phyloP scores from a whole-genome alignment of 2,329 filamentous ascomycete species.

The Didymella pomorum region DNA sequence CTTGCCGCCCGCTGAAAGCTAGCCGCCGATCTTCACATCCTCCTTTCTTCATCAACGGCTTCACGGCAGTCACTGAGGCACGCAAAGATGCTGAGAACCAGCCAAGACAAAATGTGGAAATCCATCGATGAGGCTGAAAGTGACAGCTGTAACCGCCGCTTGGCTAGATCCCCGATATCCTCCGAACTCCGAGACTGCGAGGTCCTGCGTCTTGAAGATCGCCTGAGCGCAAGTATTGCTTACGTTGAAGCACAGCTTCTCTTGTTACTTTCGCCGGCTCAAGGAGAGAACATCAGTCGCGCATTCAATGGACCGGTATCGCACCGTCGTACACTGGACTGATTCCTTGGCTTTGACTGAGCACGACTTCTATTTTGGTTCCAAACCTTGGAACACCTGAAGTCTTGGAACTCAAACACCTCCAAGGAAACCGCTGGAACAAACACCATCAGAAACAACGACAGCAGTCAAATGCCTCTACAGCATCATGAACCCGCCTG shows the following conservation, averaged over 20 bases:
- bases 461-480: constrained; percentile 23
- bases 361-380: constrained; percentile 20
- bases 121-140: constrained; percentile 19
- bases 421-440: constrained; percentile 27
- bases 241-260: not conserved
- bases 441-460: constrained; percentile 28
- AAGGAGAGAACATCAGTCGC: too few species aligned
- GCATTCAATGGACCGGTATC: not conserved
- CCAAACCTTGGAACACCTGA: constrained; percentile 34
- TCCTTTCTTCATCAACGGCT: constrained; percentile 12
- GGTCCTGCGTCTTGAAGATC: constrained; percentile 7
- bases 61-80: constrained; percentile 8
- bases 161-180: constrained; percentile 14
- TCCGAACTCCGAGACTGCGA: constrained; percentile 16
- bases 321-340: not conserved
- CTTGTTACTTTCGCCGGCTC: constrained; percentile 2
- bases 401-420: constrained; percentile 37
- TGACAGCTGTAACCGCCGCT: constrained; percentile 29
- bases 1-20: constrained; percentile 14
- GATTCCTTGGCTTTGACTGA: not conserved
- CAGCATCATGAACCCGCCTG: constrained; percentile 56
- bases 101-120: constrained; percentile 17
- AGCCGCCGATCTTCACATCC: constrained; percentile 12
- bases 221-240: not conserved
- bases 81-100: constrained; percentile 4